These are phyloP conservation scores for Xylaria sp. DNA, from an alignment of 2,329 filamentous ascomycete species.

Conservation along the genomic window DNA sequence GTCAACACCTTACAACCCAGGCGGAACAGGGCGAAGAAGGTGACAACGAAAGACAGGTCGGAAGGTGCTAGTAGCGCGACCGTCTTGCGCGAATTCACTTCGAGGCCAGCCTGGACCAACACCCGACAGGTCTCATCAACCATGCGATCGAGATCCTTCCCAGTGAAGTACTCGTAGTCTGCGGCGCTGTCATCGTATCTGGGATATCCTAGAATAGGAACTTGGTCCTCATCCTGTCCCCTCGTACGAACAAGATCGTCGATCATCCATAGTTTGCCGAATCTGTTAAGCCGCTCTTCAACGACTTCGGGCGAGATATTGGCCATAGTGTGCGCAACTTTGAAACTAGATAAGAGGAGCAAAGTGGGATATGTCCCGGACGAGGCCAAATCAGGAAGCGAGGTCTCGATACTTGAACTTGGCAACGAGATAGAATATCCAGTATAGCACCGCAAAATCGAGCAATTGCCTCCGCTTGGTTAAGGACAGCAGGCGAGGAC, in stretches of 20 bases:
- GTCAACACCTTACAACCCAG: slow-evolving; percentile 47
- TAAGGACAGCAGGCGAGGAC: neutral
- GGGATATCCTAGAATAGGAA: slow-evolving; percentile 46
- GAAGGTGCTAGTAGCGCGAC: slow-evolving; percentile 46
- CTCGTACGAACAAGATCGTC: slow-evolving; percentile 46
- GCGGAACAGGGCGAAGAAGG: slow-evolving; percentile 48
- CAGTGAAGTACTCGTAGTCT: slow-evolving; percentile 46
- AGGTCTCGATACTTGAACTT: neutral
- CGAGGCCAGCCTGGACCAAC: slow-evolving; percentile 38
- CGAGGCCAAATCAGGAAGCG: neutral
- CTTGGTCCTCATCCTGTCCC: slow-evolving; percentile 42
- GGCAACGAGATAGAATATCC: too few species aligned
- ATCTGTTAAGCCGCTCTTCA: slow-evolving; percentile 36
- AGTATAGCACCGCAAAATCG: too few species aligned
- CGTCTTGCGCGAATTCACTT: slow-evolving; percentile 34
- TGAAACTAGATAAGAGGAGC: neutral
- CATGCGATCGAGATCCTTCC: slow-evolving; percentile 44
- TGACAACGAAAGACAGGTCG: slow-evolving; percentile 45
- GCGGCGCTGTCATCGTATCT: slow-evolving; percentile 34
- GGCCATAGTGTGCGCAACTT: slow-evolving; percentile 25
- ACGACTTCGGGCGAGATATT: slow-evolving; percentile 32
- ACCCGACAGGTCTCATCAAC: slow-evolving; percentile 40
- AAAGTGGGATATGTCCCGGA: neutral
- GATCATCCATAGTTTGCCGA: slow-evolving; percentile 43
- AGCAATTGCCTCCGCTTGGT: neutral